Percentiles rank a stretch among this genome's conserved stretches.
phyloP scores from a whole-genome alignment of 2,329 filamentous ascomycete species.

The Hypoxylon sp. region DNA sequence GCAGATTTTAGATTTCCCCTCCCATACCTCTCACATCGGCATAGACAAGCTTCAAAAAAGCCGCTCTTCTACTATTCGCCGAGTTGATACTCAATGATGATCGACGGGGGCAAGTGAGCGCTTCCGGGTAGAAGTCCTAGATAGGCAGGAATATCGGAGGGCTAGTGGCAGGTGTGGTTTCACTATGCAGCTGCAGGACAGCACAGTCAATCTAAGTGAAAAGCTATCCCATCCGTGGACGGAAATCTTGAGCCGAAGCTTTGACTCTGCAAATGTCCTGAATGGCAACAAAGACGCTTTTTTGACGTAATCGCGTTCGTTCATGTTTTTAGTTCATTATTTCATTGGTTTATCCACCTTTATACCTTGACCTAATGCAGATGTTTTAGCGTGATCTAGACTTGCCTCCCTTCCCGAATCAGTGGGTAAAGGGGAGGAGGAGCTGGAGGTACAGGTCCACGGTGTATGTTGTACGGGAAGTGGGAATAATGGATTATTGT shows the following conservation, averaged over 20 bases:
- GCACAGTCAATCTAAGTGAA: background rate
- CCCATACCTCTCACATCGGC: slow-evolving; percentile 1
- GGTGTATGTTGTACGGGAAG: too few relatives aligned
- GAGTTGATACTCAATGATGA: slow-evolving; percentile 11
- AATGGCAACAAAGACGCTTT: slow-evolving; percentile 19
- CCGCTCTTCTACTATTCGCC: slow-evolving; percentile 13
- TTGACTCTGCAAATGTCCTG: background rate
- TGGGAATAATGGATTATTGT: background rate
- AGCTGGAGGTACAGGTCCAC: background rate
- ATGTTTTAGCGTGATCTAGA: slow-evolving; percentile 15
- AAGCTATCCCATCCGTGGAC: background rate
- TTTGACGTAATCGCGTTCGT: slow-evolving; percentile 23
- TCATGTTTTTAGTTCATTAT: slow-evolving; percentile 5
- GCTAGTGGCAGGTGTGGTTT: slow-evolving; percentile 17
- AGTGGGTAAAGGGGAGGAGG: background rate
- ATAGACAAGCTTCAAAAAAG: slow-evolving; percentile 5
- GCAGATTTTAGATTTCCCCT: slow-evolving; percentile 3
- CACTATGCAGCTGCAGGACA: slow-evolving; percentile 20
- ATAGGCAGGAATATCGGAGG: slow-evolving; percentile 37
- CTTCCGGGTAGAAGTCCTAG: slow-evolving; percentile 24
- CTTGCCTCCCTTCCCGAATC: background rate
- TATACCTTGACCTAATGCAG: slow-evolving; percentile 5
- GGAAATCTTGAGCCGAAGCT: slow-evolving; percentile 8
- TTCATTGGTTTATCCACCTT: slow-evolving; percentile 3
- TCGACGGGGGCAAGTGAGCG: slow-evolving; percentile 13